Conservation (phyloP, 2,329 filamentous ascomycete species). For the Exophiala bonariae region DNA sequence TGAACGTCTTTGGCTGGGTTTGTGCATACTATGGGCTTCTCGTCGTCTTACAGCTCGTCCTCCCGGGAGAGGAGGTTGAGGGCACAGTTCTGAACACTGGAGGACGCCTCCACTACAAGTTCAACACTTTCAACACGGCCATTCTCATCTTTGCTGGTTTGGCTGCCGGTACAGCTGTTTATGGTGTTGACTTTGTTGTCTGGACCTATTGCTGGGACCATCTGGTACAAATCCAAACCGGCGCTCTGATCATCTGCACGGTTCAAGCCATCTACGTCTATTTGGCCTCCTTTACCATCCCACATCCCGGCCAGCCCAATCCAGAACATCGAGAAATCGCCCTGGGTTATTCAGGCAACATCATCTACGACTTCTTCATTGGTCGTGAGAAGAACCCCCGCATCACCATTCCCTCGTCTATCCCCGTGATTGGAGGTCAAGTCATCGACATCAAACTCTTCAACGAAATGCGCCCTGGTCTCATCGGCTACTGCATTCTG, state of each 20-base stretch:
- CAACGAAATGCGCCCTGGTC: conserved; percentile 85
- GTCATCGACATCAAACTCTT: conserved; percentile 89
- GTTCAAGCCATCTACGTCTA: conserved; percentile 77
- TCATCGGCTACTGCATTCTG: conserved; percentile 85
- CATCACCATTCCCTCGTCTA: conserved; percentile 49
- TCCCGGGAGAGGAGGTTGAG: conserved; percentile 71
- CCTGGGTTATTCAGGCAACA: conserved; percentile 75
- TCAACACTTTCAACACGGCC: conserved; percentile 77
- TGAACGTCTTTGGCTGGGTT: conserved; percentile 67
- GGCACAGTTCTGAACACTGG: conserved; percentile 71
- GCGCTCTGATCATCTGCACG: conserved; percentile 76
- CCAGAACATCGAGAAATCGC: conserved; percentile 74
- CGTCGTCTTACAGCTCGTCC: conserved; percentile 69
- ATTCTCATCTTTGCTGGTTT: conserved; percentile 70
- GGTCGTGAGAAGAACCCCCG: conserved; percentile 93
- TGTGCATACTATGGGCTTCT: conserved; percentile 77
- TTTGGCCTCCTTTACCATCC: conserved; percentile 76
- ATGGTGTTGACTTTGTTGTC: conserved; percentile 79
- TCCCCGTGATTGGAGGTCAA: conserved; percentile 70
- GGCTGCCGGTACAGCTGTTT: conserved; percentile 70
- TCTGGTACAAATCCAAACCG: conserved; percentile 80
- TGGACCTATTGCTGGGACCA: conserved; percentile 95
- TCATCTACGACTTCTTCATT: conserved; percentile 95
- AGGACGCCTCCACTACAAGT: conserved; percentile 76
- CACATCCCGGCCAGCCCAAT: conserved; percentile 61